Percentiles rank a stretch among this genome's conserved stretches.
Conservation (phyloP, 2,329 filamentous ascomycete genomes). For the Hypocreales sp. region DNA sequence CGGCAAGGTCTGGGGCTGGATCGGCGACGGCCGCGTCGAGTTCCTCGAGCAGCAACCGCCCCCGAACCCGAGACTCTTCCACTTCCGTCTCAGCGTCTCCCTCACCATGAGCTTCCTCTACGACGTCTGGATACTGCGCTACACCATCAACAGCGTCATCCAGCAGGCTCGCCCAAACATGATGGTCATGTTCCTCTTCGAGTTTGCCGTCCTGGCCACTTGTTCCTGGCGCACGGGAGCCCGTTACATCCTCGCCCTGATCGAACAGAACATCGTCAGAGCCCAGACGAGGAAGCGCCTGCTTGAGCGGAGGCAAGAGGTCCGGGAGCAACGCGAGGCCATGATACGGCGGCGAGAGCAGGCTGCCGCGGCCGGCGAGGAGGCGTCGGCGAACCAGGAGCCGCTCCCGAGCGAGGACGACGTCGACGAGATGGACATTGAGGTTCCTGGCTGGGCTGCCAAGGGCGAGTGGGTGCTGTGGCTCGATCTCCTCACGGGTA, state of each 20-base stretch:
- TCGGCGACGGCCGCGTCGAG: conserved; percentile 87
- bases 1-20: conserved; percentile 98
- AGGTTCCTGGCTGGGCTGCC: conserved; percentile 90
- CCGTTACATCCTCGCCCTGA: conserved; percentile 64
- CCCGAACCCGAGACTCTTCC: conserved; percentile 75
- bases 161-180: conserved; percentile 85
- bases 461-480: conserved; percentile 89
- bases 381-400: conserved; percentile 33
- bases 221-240: conserved; percentile 64
- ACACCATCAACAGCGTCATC: conserved; percentile 70
- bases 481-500: conserved; percentile 70
- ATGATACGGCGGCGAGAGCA: conserved; percentile 33
- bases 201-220: conserved; percentile 78
- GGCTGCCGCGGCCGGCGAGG: conserved; percentile 36
- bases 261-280: conserved; percentile 61
- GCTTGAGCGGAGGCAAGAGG: conserved; percentile 50
- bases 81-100: conserved; percentile 65
- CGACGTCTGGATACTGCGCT: conserved; percentile 64
- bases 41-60: conserved; percentile 91
- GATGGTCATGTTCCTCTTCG: conserved; percentile 99
- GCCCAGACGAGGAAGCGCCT: conserved; percentile 58
- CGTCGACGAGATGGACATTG: conserved; percentile 84
- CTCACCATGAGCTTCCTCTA: conserved; percentile 66
- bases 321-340: conserved; percentile 41
- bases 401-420: conserved; percentile 53